Base-by-base conservation (phyloP, 1,284 basidiomycete species). In the Megacollybia platyphylla region DNA sequence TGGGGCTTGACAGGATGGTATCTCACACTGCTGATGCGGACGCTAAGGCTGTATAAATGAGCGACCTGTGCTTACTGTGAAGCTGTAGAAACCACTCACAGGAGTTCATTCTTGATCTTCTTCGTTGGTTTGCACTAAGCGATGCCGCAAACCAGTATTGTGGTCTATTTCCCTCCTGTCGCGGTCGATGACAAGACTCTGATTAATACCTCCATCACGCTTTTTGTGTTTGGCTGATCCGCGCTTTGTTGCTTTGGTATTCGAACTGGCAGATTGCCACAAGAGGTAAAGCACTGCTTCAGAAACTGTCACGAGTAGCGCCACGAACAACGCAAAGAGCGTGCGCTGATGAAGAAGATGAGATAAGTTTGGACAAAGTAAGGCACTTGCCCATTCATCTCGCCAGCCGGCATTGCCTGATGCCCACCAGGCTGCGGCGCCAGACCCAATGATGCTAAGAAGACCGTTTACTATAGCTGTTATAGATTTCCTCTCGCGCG, bases 1-100 rank as follows among this genome's bases (percentile, higher is more conserved):
- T 88, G 85, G 83, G 85, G 85, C 0, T 60, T 88, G 52, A 86
- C 85, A 24, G 85, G 83, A 26, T 87, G 84, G 83, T 87, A 86
- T 60, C 62, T 86, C 39, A 73, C 68, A 39, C 51, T 74, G 37
- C 59, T 87, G 47, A 70, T 80, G 70, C 67, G 64, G 46, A 61
- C 55, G 30, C 51, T 80, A 46, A 59, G 62, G 40, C 56, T 73
- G 44, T 71, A 70, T 54, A 52, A 54, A 46, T 62, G 57, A 52
- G 36, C 44, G 40, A 44, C 24, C 11, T 24, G 29, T 24, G 15
- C n/a, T 34, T 24, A 24, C 20, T 24, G 20, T 24, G 20, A 24
- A 24, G 20, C 31, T 34, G 31, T 34, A 11, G 31, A 34, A 34
- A 7, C 15, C 11, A 11, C 11, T 34, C 10, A 34, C 31, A 11